A percentile compares a stretch with the other conserved stretches of the same genome.
phyloP scores from a whole-genome alignment of 169 alveolate species.

The Eimeria maxima region DNA sequence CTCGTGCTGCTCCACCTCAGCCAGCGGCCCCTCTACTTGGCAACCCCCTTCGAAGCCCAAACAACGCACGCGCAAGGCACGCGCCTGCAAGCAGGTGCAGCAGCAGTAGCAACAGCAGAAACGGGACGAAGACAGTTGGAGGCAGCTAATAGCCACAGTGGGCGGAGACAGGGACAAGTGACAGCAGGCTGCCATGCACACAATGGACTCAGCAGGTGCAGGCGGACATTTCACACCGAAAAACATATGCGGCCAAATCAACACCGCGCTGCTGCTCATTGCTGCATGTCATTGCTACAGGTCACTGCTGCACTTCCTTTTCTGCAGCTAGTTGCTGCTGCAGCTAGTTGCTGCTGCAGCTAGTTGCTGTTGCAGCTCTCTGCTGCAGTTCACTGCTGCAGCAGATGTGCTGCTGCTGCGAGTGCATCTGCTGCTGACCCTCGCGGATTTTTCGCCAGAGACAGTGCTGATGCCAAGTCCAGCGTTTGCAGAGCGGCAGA shows the following conservation, averaged over 20 bases:
- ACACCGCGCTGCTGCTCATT: too few species aligned
- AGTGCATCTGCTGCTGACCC: conserved; percentile 61
- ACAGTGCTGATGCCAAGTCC: conserved; percentile 63
- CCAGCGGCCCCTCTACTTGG: conserved; percentile 61
- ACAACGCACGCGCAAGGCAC: conserved; percentile 78
- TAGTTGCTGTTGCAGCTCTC: neutral
- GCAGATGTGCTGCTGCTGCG: neutral
- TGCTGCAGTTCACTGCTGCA: neutral
- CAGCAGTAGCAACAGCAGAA: neutral
- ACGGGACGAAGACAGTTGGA: neutral
- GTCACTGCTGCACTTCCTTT: neutral
- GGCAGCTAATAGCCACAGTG: neutral
- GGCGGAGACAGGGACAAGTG: neutral
- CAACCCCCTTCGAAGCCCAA: conserved; percentile 79
- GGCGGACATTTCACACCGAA: too few species aligned
- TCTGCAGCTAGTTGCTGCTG: neutral
- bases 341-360: neutral
- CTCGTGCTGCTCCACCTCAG: conserved; percentile 73
- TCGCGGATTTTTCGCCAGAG: conserved; percentile 60
- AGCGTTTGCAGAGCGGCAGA: conserved; percentile 78
- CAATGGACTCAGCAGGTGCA: neutral
- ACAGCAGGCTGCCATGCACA: neutral
- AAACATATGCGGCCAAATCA: too few species aligned
- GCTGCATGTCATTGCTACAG: neutral
- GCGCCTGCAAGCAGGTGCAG: conserved; percentile 25